Evolutionary conservation across 768 basidiomycete species (phyloP), one percentile per base, ranked within the genome.

Genomic region (Fomitopsis pulvina): DNA sequence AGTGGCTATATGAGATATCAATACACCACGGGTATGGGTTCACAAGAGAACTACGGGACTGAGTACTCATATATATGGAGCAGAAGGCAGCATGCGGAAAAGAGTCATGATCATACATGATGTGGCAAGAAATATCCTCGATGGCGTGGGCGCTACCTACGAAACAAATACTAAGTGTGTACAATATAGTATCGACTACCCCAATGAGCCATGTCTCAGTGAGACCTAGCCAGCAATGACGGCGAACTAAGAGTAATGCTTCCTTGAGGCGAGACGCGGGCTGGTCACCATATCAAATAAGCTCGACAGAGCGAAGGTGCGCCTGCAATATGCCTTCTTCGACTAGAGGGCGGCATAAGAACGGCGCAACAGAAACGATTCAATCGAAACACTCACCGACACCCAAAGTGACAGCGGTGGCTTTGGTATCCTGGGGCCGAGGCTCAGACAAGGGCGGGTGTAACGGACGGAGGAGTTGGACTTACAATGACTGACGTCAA

Each of bases 401-500:
- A 28, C 74, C 75, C 37, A 90, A 66, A 2, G 87, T 90, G 21
- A 76, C 73, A 24, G 84, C 85, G 2, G 87, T 90, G 6, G 84
- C 78, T 55, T 78, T 73, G 1, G 84, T 88, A 56, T 90, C 86
- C 87, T 89, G 59, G 30, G 47, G 38, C 49, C 48, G 48, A 11
- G 52, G 48, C 50, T 47, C 48, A 22, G 52, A 40, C 11, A 4
- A 27, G 21, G 32, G 25, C 37, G 27, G n/a, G 16, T n/a, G 30
- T 26, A 49, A 29, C 12, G 39, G 27, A 45, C 32, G 44, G 30
- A 4, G 22, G 18, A 54, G n/a, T n/a, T n/a, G n/a, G 24, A 74
- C 85, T 66, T 61, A 89, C 87, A 54, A 89, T 78, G 44, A 88
- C 85, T 44, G 85, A 85, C 29, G 87, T 90, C 32, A 85, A 71